Evolutionary conservation across 2,329 filamentous ascomycete species (phyloP).

Genomic region (Fusarium robinianum): DNA sequence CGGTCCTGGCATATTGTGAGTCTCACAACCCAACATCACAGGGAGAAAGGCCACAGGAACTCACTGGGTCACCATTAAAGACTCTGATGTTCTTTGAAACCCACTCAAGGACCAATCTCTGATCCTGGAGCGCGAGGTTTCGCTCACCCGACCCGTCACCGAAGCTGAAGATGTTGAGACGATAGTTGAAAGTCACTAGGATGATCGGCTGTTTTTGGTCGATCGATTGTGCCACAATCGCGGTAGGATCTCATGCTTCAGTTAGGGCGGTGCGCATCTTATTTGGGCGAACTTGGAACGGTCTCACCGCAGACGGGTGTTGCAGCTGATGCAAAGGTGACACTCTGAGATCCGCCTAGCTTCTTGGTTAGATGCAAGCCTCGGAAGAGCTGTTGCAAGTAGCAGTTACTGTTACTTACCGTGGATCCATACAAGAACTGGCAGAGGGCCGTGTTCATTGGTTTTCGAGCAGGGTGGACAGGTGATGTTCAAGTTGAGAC

Average conservation of each 20-base stretch:
- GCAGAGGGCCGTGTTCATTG: constrained; percentile 25
- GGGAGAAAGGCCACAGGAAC: rapidly evolving
- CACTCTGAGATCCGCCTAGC: constrained; percentile 49
- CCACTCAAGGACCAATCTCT: constrained; percentile 43
- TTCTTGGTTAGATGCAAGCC: too few species aligned
- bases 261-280: too few species aligned
- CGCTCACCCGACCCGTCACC: constrained; percentile 43
- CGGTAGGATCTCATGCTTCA: constrained; percentile 43
- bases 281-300: too few species aligned
- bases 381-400: too few species aligned
- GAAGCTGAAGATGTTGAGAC: constrained; percentile 45
- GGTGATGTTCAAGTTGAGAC: constrained; percentile 49
- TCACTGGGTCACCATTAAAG: constrained; percentile 39
- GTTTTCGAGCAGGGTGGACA: constrained; percentile 25
- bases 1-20: constrained; percentile 33
- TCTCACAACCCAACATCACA: neutral
- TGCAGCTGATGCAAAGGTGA: constrained; percentile 49
- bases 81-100: constrained; percentile 29
- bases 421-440: constrained; percentile 52
- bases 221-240: constrained; percentile 44
- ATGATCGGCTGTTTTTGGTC: constrained; percentile 27
- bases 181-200: constrained; percentile 28
- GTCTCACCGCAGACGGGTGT: constrained; percentile 48
- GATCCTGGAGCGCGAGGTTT: constrained; percentile 44
- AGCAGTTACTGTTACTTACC: constrained; percentile 33